Evolutionary conservation across 2,329 filamentous ascomycete genomes (phyloP), one percentile per base, ranked within the genome.

Genomic region (Fusarium anguioides): DNA sequence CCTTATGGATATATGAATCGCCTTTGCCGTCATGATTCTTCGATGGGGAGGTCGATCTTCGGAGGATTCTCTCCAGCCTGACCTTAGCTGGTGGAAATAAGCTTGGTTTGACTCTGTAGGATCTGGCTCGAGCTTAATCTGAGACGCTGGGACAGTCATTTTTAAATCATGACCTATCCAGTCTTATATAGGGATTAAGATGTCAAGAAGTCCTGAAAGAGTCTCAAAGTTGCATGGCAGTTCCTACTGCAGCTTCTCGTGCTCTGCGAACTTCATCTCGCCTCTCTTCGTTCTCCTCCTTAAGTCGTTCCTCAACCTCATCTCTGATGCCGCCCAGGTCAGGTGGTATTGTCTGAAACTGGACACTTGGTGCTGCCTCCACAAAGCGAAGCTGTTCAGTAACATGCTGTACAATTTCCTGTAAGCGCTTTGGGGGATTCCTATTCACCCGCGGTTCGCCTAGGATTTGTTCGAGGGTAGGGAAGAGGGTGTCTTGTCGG

Each of bases 361-460:
- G 93, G 26, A 97, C 93, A 72, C 93, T 97, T 1, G 96, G 96
- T 9, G 93, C 93, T 35, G 89, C 87, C 73, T 92, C 85, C 50
- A 98, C 89, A 75, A 97, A 97, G 24, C 92, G 86, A 67, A 99
- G 79, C 79, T 98, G 94, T 77, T 97, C 93, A 40, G 89, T 87
- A 40, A 97, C 89, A 60, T 92, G 89, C 75, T 91, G 85, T 6
- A 96, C 85, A 40, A 97, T 90, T 31, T 90, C 89, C 45, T 89
- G 84, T 18, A 97, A 82, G 62, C 93, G 91, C 73, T 94, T 91
- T 47, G 87, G 84, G 8, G 91, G 86, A 73, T 97, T 96, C 72
- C 91, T 88, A 75, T 97, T 97, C 74, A 90, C 88, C 51, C 86
- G 82, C 44, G 86, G 85, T 70, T 95, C 91, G 46, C 86, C 85